phyloP scores from a whole-genome alignment of 139 green algal genomes.

The Picochlorum sp. region DNA sequence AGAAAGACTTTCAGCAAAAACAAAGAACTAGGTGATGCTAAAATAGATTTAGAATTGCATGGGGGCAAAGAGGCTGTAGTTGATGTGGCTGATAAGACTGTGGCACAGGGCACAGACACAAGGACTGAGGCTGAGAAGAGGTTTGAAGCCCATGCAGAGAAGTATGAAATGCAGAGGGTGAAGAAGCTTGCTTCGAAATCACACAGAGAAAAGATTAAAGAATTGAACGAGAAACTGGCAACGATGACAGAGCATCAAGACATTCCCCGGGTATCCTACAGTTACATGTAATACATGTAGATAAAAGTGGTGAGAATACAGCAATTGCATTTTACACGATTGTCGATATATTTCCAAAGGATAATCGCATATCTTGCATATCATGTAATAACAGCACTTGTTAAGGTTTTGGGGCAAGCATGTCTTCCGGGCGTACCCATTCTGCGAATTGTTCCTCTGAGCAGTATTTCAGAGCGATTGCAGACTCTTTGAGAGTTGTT shows the following conservation, averaged over 20 bases:
- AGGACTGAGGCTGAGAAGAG: constrained; percentile 72
- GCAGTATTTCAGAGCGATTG: constrained; percentile 56
- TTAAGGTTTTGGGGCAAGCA: constrained; percentile 53
- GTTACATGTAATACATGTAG: constrained; percentile 2
- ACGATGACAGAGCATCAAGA: constrained; percentile 22
- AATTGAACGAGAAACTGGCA: constrained; percentile 28
- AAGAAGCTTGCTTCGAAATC: constrained; percentile 60
- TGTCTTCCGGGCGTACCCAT: constrained; percentile 80
- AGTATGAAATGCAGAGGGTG: constrained; percentile 57
- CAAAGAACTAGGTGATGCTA: background rate
- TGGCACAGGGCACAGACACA: constrained; percentile 27
- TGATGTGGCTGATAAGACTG: background rate
- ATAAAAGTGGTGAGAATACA: too few relatives aligned
- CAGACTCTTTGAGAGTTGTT: constrained; percentile 75
- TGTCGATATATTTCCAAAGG: background rate
- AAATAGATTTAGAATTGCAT: background rate
- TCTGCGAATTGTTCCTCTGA: constrained; percentile 74
- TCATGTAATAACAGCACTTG: too few relatives aligned
- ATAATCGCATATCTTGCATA: background rate
- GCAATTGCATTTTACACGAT: background rate
- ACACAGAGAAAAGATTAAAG: constrained; percentile 66
- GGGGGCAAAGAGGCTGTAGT: background rate
- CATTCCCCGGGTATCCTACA: constrained; percentile 14
- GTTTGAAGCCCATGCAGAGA: constrained; percentile 39
- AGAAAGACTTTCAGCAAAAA: too few relatives aligned